These are phyloP conservation scores for Hansenula sp. DNA, from an alignment of 1,139 yeast genomes.

Conservation along the genomic window DNA sequence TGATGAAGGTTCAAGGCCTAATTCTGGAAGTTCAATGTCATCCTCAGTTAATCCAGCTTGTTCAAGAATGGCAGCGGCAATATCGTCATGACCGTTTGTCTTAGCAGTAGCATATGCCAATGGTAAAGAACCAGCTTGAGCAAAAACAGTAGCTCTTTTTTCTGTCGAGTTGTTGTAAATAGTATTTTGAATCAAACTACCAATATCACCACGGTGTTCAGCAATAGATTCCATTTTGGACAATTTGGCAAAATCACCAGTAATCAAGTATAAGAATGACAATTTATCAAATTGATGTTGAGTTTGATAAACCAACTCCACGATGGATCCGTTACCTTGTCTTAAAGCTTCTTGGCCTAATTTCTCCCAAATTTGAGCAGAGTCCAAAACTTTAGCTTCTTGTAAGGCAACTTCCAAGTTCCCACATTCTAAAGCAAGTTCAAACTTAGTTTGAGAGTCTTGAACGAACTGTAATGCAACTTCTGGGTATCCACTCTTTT, in stretches of 20 bases:
- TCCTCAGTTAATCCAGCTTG: constrained; percentile 63
- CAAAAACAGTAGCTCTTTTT: constrained; percentile 70
- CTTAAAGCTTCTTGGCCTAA: constrained; percentile 81
- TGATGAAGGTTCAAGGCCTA: constrained; percentile 37
- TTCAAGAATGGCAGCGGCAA: constrained; percentile 66
- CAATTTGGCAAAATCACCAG: constrained; percentile 75
- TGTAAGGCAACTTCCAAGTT: constrained; percentile 82
- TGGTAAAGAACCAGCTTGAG: constrained; percentile 77
- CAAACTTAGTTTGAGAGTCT: constrained; percentile 95
- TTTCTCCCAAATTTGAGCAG: constrained; percentile 70
- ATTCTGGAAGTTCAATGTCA: constrained; percentile 63
- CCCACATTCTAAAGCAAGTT: constrained; percentile 91
- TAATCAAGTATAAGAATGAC: constrained; percentile 78
- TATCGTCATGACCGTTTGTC: constrained; percentile 72
- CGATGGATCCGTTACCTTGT: constrained; percentile 85
- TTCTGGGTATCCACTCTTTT: constrained; percentile 94
- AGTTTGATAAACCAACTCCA: constrained; percentile 87
- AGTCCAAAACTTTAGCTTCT: constrained; percentile 79
- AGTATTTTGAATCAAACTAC: constrained; percentile 80
- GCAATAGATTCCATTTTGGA: constrained; percentile 87
- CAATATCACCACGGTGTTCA: constrained; percentile 77
- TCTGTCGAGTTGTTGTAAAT: constrained; percentile 72
- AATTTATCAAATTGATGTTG: constrained; percentile 83
- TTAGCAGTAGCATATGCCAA: constrained; percentile 93
- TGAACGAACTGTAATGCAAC: constrained; percentile 92